Percentiles rank a stretch among this genome's conserved stretches.
These are phyloP conservation scores for Xerophyta viscosa DNA, from an alignment of 106 monocot genomes.

Conservation along the genomic window DNA sequence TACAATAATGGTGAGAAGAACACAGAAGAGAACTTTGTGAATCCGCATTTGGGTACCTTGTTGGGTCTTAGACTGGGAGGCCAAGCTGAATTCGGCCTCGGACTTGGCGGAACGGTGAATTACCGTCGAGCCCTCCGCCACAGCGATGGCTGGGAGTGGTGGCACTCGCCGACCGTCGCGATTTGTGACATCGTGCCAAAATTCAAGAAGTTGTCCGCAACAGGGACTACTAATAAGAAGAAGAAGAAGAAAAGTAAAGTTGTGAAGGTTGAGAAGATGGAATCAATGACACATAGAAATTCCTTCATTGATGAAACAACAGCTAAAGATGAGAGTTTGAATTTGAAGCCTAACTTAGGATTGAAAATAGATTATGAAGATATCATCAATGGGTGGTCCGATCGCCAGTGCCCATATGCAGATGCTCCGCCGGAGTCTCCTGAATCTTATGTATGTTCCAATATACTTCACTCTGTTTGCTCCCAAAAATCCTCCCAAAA, in stretches of 20 bases:
- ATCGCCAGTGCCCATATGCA: constrained; percentile 45
- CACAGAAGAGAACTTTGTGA: constrained; percentile 1
- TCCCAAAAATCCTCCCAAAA: too few relatives aligned
- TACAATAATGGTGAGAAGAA: constrained; percentile 15
- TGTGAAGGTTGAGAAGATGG: too few relatives aligned
- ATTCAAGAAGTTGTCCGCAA: constrained; percentile 4
- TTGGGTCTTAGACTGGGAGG: constrained; percentile 21
- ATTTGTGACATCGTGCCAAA: constrained; percentile 50
- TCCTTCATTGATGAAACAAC: not conserved
- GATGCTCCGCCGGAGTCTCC: constrained; percentile 21
- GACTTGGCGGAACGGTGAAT: constrained; percentile 9
- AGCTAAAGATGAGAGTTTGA: too few relatives aligned
- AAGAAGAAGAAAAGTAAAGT: constrained; percentile 40
- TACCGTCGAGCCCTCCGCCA: constrained; percentile 30
- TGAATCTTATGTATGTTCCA: constrained; percentile 44
- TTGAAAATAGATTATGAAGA: constrained; percentile 56
- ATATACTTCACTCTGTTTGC: too few relatives aligned
- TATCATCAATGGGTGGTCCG: constrained; percentile 59
- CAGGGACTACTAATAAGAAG: too few relatives aligned
- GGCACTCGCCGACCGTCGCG: constrained; percentile 47
- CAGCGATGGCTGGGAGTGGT: constrained; percentile 52
- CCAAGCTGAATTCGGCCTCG: constrained; percentile 15
- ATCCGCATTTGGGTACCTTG: constrained; percentile 30
- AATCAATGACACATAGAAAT: too few relatives aligned
- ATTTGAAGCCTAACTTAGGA: constrained; percentile 30